Evolutionary conservation across 2,329 filamentous ascomycete genomes (phyloP), one percentile per base, ranked within the genome.

Genomic region (Coniella vitis): DNA sequence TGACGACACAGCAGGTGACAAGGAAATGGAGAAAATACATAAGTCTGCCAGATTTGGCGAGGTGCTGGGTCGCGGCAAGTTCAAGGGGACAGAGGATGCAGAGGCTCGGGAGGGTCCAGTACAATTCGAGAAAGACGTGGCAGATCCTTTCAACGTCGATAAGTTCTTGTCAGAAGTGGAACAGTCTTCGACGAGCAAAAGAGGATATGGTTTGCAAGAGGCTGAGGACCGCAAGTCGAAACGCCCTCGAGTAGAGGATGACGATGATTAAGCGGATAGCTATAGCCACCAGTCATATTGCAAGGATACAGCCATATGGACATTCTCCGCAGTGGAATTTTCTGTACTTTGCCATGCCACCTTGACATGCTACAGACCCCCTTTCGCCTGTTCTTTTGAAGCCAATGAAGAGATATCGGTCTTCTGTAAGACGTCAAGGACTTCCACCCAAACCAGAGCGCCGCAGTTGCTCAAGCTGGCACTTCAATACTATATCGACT

Each of bases 91-190:
- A 4, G 84, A 79, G 49, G 84, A 95, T 57, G 86, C 83, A 45
- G 90, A 95, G 81, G 81, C 80, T 53, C 81, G 90, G 48, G 87
- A 94, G 60, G 93, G 93, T 4, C 93, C 93, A 0, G 93, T 98
- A 22, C 87, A 95, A 65, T 98, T 98, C 60, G 91, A 97, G 67
- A 95, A 91, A 68, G 91, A 96, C 46, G 78, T 69, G 1, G 69
- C 69, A 25, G 91, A 97, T 67, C 90, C 90, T 1, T 97, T 97
- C 66, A 90, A 94, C 43, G 93, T 97, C 57, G 90, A 95, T 63
- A 87, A 87, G 60, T 95, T 98, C 72, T 81, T 98, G 64, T 85
- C 81, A 32, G 90, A 96, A 65, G 90, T 76, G 60, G 81, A 82
- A 65, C 75, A 71, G 49, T 66, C 71, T 9, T 71, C 76, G 3